Base-by-base conservation (phyloP, 768 basidiomycete genomes). In the Chalciporus chontae region DNA sequence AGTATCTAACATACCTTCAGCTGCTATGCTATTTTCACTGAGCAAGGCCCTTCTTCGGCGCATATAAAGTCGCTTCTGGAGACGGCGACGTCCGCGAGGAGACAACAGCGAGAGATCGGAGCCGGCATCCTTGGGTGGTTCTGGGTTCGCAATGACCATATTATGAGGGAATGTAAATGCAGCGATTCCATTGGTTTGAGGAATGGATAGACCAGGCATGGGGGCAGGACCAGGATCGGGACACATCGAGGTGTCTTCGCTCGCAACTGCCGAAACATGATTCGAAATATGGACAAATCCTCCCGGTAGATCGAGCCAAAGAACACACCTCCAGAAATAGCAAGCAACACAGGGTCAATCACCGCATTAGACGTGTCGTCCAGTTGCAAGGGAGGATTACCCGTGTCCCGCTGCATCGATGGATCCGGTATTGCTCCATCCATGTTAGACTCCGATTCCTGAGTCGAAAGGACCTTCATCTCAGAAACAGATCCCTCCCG, bases 21-120 rank as follows among this genome's bases (percentile, higher is more conserved):
- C 15, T n/a, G 17, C 21, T 6, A 5, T 65, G 8, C 51, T 60
- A 11, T 55, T 63, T 36, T 73, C 84, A 24, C 61, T 59, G 27
- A 71, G 65, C 24, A 71, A 66, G 3, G 87, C 86, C 38, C 87
- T 77, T 61, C 79, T 83, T 24, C 79, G 77, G 5, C 87, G 80
- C 87, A 89, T 89, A 55, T 85, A 78, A 6, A 89, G 69, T 34
- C 85, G 74, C 50, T 87, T 87, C 50, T 69, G 68, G 19, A 79
- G 54, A n/a, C 77, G 80, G 29, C 81, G 77, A 7, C 80, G 80
- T 8, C 77, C 72, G 1, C 56, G 58, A 1, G 82, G 80, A 17
- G 74, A 78, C 18, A 77, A 69, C 26, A 47, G 45, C n/a, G 54
- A 53, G 15, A 63, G 41, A 40, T 62, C 62, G 24, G 54, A n/a